phyloP scores from a whole-genome alignment of 495 filamentous ascomycete species.

The Neurospora cerealis region DNA sequence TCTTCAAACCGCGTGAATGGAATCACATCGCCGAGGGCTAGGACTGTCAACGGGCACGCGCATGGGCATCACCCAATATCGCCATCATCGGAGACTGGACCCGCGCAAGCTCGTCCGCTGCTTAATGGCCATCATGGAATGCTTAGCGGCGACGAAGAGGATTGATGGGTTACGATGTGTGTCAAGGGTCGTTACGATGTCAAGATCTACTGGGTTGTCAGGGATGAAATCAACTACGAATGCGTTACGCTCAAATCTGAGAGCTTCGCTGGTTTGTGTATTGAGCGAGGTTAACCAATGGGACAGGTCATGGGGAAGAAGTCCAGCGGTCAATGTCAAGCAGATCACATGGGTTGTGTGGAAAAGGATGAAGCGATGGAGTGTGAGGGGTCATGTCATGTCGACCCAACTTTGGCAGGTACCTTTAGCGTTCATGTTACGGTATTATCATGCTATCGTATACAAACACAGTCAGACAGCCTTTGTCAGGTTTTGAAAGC shows the following conservation, averaged over 20 bases:
- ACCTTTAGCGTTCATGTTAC: neutral
- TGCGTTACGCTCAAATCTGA: neutral
- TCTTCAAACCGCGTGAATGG: neutral
- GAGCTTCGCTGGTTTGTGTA: neutral
- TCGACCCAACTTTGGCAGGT: neutral
- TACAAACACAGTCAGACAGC: neutral
- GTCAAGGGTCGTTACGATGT: neutral
- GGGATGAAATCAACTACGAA: neutral
- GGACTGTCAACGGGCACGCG: conserved; percentile 11
- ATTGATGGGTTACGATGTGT: neutral
- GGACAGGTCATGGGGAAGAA: neutral
- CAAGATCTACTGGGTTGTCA: neutral
- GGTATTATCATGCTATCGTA: neutral
- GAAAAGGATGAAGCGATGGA: neutral
- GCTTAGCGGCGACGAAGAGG: conserved; percentile 6
- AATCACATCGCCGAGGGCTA: neutral
- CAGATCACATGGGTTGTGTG: neutral
- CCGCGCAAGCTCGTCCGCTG: conserved; percentile 18
- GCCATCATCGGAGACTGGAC: conserved; percentile 20
- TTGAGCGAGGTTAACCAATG: neutral
- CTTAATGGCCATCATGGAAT: conserved; percentile 19
- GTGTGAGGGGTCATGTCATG: neutral
- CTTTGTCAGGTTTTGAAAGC: neutral
- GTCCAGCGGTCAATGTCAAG: neutral
- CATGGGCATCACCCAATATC: conserved; percentile 18